Evolutionary conservation across 352 stramenopile species (phyloP), one percentile per base, ranked within the genome.

Genomic region (Phytopythium oedochilum): DNA sequence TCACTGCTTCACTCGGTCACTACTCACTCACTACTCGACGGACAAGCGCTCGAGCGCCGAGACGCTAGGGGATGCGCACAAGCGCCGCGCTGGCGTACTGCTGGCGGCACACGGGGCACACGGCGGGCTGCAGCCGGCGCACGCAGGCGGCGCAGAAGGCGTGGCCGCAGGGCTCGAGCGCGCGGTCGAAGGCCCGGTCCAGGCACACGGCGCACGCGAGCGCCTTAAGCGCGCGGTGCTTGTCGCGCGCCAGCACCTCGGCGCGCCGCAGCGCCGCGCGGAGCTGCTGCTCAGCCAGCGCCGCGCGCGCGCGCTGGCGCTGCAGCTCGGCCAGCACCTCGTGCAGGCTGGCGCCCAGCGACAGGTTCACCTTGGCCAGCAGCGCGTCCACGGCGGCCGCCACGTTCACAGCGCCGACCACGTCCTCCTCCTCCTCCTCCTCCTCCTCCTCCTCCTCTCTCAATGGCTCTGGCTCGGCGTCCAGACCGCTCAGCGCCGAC

Each of bases 121-220:
- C 66, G 31, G 49, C 60, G 39, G 56, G 59, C 15, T 70, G 61
- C 10, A 87, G 58, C 18, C 73, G 66, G 11, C 61, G n/a, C n/a
- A 83, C 58, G 57, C 78, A 88, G 11, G 44, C 26, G 18, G 60
- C 53, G 63, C 75, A 88, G 54, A 79, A 84, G 58, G 77, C 81
- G 64, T 88, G 75, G 38, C 75, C 77, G 18, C 77, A 86, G 4
- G 77, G 75, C 12, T 84, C 66, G 12, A 88, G 64, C 49, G 85
- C 75, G 36, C 70, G 65, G 43, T 84, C 66, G 29, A 88, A 70
- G 5, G 67, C 40, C 50, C 71, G 65, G 49, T 83, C 68, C 20
- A 88, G 55, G 51, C 78, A 88, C 36, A 86, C 67, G n/a, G 71
- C 70, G 61, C 78, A 88, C 20, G 62, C 57, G 17, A 88, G 58